A percentile compares a stretch with the other conserved stretches of the same genome.
Evolutionary conservation across 768 basidiomycete genomes (phyloP).

Genomic region (Mycena olivaceomarginata): DNA sequence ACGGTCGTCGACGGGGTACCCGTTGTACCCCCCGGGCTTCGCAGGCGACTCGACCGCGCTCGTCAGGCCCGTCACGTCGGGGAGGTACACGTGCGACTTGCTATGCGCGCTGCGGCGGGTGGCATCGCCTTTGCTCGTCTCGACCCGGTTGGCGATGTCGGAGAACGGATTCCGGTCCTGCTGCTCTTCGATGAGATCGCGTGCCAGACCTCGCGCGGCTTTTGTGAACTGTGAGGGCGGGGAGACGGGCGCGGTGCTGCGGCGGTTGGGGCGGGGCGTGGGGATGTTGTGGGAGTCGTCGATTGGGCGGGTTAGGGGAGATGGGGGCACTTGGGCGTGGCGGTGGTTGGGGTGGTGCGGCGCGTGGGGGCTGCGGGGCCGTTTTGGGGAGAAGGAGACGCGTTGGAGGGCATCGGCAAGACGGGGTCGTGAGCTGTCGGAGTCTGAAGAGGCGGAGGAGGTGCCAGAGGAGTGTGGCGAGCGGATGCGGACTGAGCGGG

Average conservation of each 20-base stretch:
- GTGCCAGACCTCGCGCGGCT: constrained; percentile 73
- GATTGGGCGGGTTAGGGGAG: constrained; percentile 32
- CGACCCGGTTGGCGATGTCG: constrained; percentile 55
- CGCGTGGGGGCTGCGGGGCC: constrained; percentile 73
- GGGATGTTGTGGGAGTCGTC: constrained; percentile 36
- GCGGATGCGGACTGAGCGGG: constrained; percentile 63
- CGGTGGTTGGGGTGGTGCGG: constrained; percentile 49
- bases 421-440: constrained; percentile 66
- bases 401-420: constrained; percentile 83
- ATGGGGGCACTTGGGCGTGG: constrained; percentile 53
- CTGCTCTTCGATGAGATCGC: constrained; percentile 70
- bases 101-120: constrained; percentile 49
- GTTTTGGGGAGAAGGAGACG: constrained; percentile 85
- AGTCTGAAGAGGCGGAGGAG: constrained; percentile 72
- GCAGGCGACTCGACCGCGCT: constrained; percentile 86
- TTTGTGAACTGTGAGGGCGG: constrained; percentile 79
- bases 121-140: constrained; percentile 42
- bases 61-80: constrained; percentile 91
- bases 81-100: constrained; percentile 71
- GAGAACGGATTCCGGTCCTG: constrained; percentile 61
- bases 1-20: constrained; percentile 66
- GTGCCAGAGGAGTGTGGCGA: constrained; percentile 69
- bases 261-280: constrained; percentile 40
- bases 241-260: constrained; percentile 15
- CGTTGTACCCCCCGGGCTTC: constrained; percentile 70